Evolutionary conservation across 2,329 filamentous ascomycete species (phyloP).

Genomic region (Pseudogymnoascus sp.): DNA sequence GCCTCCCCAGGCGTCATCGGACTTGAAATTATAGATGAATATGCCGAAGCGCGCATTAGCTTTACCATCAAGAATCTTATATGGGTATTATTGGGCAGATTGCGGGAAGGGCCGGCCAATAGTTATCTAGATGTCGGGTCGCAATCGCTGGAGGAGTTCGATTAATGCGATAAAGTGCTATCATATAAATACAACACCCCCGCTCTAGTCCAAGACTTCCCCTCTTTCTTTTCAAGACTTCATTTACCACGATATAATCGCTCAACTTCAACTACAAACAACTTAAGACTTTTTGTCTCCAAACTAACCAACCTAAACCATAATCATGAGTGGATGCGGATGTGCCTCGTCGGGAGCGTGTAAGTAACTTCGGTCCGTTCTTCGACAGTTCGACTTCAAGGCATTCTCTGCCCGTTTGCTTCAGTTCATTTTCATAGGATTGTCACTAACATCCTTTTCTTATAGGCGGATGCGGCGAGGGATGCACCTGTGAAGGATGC

Average conservation of each 20-base stretch:
- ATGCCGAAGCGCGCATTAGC: background rate
- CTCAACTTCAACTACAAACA: background rate
- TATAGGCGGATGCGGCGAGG: background rate
- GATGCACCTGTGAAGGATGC: constrained; percentile 1
- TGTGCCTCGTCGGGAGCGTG: background rate
- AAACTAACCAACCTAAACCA: background rate
- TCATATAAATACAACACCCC: background rate
- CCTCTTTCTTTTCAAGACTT: background rate
- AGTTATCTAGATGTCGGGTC: background rate
- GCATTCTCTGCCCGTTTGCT: background rate
- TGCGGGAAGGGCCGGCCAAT: background rate
- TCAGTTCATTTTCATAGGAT: background rate
- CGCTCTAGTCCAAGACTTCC: background rate
- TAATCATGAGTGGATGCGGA: constrained; percentile 5
- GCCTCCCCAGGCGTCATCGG: background rate
- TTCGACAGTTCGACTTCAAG: background rate
- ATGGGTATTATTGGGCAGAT: background rate
- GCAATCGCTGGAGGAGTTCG: background rate
- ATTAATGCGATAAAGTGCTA: background rate
- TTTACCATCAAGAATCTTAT: background rate
- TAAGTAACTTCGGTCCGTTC: background rate
- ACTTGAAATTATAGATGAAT: background rate
- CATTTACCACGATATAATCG: background rate
- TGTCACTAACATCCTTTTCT: background rate
- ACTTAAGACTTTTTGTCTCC: background rate